Evolutionary conservation across 768 basidiomycete genomes (phyloP).

Genomic region (Collybia nuda): DNA sequence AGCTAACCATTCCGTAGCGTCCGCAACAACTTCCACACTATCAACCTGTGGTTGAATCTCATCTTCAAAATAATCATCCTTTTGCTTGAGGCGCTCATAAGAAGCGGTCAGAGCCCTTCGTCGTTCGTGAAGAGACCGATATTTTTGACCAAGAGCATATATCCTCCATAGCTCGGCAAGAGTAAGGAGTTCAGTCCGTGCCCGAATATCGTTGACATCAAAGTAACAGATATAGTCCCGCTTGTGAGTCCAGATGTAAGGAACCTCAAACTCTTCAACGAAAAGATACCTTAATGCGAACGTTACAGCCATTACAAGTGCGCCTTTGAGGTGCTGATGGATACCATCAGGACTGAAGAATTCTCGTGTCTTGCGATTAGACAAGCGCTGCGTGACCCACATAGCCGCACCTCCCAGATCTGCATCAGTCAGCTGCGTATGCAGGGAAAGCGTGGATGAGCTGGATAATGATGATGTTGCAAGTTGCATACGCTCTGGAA

Average conservation of each 20-base stretch:
- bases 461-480: conserved; percentile 80
- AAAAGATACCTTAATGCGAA: conserved; percentile 81
- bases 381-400: conserved; percentile 85
- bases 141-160: conserved; percentile 85
- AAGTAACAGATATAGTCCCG: conserved; percentile 88
- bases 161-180: conserved; percentile 90
- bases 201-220: conserved; percentile 61
- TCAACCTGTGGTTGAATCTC: conserved; percentile 68
- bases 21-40: conserved; percentile 86
- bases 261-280: conserved; percentile 87
- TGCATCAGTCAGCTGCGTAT: conserved; percentile 63
- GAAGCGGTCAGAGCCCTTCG: conserved; percentile 58
- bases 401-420: conserved; percentile 80
- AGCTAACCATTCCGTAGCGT: conserved; percentile 87
- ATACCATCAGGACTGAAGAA: conserved; percentile 70
- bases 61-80: conserved; percentile 76
- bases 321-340: conserved; percentile 57
- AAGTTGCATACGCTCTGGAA: conserved; percentile 95
- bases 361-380: conserved; percentile 65
- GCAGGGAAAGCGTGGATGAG: conserved; percentile 57
- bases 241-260: conserved; percentile 93
- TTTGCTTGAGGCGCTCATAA: conserved; percentile 66
- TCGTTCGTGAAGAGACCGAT: conserved; percentile 81
- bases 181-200: conserved; percentile 70
- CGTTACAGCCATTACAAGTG: conserved; percentile 78